phyloP scores from a whole-genome alignment of 2,329 filamentous ascomycete species.

The Ophiostoma triangulosporum region DNA sequence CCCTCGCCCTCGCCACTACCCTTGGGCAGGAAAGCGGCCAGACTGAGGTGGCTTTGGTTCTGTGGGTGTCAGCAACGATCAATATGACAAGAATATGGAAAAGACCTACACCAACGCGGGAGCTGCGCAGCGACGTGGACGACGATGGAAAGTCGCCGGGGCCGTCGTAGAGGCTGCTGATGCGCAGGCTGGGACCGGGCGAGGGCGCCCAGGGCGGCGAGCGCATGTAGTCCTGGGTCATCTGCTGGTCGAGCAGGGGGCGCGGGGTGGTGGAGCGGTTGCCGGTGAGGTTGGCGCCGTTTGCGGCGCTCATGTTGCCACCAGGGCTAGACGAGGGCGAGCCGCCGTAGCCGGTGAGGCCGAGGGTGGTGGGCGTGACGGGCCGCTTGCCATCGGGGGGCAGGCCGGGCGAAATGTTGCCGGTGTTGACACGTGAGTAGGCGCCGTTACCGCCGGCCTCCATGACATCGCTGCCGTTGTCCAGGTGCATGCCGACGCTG shows the following conservation, averaged over 20 bases:
- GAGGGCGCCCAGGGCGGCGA: conserved; percentile 11
- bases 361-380: conserved; percentile 11
- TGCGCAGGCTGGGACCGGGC: conserved; percentile 9
- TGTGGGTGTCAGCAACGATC: not conserved
- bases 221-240: conserved; percentile 9
- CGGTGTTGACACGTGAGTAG: not conserved
- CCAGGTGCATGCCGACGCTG: not conserved
- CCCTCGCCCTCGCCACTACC: not conserved
- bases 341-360: conserved; percentile 4
- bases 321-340: not conserved
- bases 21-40: conserved; percentile 26
- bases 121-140: conserved; percentile 10
- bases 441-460: not conserved
- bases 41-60: conserved; percentile 29
- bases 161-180: conserved; percentile 12
- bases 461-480: not conserved
- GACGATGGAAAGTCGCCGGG: conserved; percentile 10
- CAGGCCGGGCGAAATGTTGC: not conserved
- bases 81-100: not conserved
- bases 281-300: not conserved
- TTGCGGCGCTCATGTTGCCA: not conserved
- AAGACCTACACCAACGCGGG: conserved; percentile 11
- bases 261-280: conserved; percentile 6
- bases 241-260: conserved; percentile 8
- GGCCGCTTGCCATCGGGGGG: not conserved